Base-by-base conservation (phyloP, 2,329 filamentous ascomycete genomes). In the Corniculantispora saksenae region DNA sequence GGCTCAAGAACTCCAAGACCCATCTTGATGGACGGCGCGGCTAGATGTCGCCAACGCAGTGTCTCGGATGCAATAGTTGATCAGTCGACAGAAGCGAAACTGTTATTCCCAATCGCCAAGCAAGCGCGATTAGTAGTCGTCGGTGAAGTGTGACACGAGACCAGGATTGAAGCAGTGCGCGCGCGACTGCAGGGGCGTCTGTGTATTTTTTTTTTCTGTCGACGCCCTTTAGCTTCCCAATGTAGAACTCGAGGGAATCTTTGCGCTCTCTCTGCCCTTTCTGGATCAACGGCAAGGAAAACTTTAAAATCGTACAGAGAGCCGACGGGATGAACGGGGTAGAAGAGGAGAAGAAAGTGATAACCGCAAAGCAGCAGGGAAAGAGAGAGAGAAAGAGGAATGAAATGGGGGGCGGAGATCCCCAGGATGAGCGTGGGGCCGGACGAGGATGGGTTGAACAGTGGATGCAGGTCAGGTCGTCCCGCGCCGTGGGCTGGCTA, bases 1-100 rank as follows among this genome's bases (percentile, higher is more conserved):
- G 91, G 86, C 71, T 94, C 88, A 66, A 95, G 82, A 66, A 96
- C 87, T 60, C 91, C 90, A 68, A 95, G 82, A 29, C 72, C 73
- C 78, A 80, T 80, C 63, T 68, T 69, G 70, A 40, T 4, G 47
- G 61, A 58, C 29, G 43, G n/a, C 27, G n/a, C 27, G 43, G 32
- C 32, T 60, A 32, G 17, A 32, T 40, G 50, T 38, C 35, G 59
- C n/a, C 7, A 13, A 23, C 27, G 43, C 45, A 25, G n/a, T 23
- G n/a, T 53, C 13, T 5, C 60, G 25, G 40, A 17, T n/a, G 13
- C 25, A 47, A 19, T 19, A 25, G 17, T 23, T n/a, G 38, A 23
- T 25, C 13, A 8, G 19, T n/a, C 25, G 19, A 25, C 17, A 45
- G 19, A 54, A 12, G 6, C 5, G 23, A 25, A 21, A 13, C 19